Base-by-base conservation (phyloP, 805 yeast genomes). In the Phaffomyces opuntiae region DNA sequence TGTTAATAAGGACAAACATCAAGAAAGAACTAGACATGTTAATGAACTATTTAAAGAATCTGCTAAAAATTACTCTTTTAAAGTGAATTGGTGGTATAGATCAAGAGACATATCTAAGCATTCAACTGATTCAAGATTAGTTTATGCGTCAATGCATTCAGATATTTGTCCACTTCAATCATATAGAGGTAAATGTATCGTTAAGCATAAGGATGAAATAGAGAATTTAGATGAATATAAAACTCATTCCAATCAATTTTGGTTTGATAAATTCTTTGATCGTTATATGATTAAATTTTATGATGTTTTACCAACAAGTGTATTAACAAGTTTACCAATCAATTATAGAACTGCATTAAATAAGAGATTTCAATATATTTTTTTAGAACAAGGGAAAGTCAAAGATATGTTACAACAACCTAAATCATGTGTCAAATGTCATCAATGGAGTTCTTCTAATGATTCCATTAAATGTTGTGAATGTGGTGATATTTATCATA, bases 21-120 rank as follows among this genome's bases (percentile, higher is more conserved):
- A 46, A 16, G 46, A 45, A 26, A 40, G 38, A 11, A 36, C 35
- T 13, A 32, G 27, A 31, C 19, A 24, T 19, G 39, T 27, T 17
- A 21, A 53, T 3, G 53, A 65, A 35, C 7, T 19, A 1, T 7
- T 7, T 16, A 16, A 33, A 16, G 74, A 70, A 46, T 71, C 72
- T 9, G 82, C 84, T 3, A 72, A 72, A 27, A 71, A 72, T 42
- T 83, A 70, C 60, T 60, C 65, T 48, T 78, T 87, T 53, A 81
- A 80, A 49, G 81, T 91, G 52, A 90, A 90, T 64, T 90, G 97
- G 97, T 84, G 83, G 63, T 87, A 88, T 59, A 72, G 99, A 42
- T 91, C 96, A 1, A 67, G 90, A 47, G 97, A 89, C 59, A 83
- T 90, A 34, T 79, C 84, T 47, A 77, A 82, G 45, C 73, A 75